Evolutionary conservation across 805 yeast species (phyloP), one percentile per base, ranked within the genome.

Genomic region (Hanseniaspora valbyensis): DNA sequence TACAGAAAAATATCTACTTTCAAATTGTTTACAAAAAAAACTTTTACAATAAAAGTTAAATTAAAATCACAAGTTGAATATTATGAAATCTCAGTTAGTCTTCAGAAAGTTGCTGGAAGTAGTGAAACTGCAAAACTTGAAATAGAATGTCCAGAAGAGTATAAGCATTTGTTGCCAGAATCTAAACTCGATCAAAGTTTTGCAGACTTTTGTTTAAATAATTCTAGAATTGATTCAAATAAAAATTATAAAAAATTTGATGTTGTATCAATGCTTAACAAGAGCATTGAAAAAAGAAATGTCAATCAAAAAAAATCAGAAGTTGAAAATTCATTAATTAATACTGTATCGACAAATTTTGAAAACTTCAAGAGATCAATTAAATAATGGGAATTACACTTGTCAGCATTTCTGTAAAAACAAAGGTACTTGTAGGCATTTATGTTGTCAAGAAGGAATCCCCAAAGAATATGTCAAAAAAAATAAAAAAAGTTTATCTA

Each of bases 371-470:
- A 44, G 65, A 43, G 52, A 44, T 19, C 37, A 52, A 21, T 28
- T 57, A 30, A 18, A 56, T 7, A 63, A 66, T 50, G 71, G 69
- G 1, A 65, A 62, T 46, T 60, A 59, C 41, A 64, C 63, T 37
- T 74, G 77, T 52, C 59, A 65, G 37, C 78, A 74, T 54, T 44
- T 59, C 3, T 74, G 78, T 53, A 71, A 66, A 43, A 66, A 61
- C 54, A 59, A 58, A 40, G 26, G n/a, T 2, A 60, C 55, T 0
- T 74, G 77, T 49, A 66, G 76, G 10, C 77, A 74, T 56, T 44
- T 69, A 4, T 74, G 78, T 46, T 74, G 78, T 52, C 66, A 69
- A 36, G 72, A 70, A 33, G 77, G 77, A 1, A 58, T 68, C 18
- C 66, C 68, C 2, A 52, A 44, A 30, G 44, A 45, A 4, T 44